Evolutionary conservation across 2,329 filamentous ascomycete species (phyloP), one percentile per base, ranked within the genome.

Genomic region (Drechslerella coelobrocha): DNA sequence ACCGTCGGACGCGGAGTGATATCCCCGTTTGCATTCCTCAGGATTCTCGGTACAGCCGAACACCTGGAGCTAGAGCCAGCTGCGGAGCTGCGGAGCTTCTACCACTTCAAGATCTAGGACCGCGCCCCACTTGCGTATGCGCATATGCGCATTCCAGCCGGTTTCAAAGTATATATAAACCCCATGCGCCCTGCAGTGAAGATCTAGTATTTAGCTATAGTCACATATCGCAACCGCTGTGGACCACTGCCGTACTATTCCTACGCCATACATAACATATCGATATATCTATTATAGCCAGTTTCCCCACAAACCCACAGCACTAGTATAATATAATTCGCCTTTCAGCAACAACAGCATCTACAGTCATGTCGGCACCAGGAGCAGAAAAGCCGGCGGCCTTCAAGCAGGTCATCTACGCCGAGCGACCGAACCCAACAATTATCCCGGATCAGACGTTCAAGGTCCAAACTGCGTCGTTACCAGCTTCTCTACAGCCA

Each of bases 371-470:
- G 52, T 55, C 39, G 31, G 23, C n/a, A 34, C 45, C n/a, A n/a
- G n/a, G n/a, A n/a, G n/a, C n/a, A n/a, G n/a, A 66, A 37, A 27
- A 71, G 23, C 17, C 56, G 17, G 43, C 77, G n/a, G 79, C 78
- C 10, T 81, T 79, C 75, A 81, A 78, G 50, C 78, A 79, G 2
- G 76, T 89, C 72, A 81, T 85, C 72, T 84, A 91, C 66, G 86
- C 85, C 56, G 83, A 89, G 79, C 83, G 88, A 53, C 88, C 88
- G 8, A 82, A 79, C 59, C 81, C 78, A 57, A 79, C 82, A 68
- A 87, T 91, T 78, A 78, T 89, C 61, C 85, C 86, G 1, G 87
- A 86, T 68, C 79, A 85, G 77, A 90, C 88, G 12, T 90, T 91
- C 79, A 79, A 79, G 39, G 75, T 83, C 34, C 82, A 85, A 75